Conservation (phyloP, 371 early-diverging fungal genomes). For the Lichtheimia ornata region DNA sequence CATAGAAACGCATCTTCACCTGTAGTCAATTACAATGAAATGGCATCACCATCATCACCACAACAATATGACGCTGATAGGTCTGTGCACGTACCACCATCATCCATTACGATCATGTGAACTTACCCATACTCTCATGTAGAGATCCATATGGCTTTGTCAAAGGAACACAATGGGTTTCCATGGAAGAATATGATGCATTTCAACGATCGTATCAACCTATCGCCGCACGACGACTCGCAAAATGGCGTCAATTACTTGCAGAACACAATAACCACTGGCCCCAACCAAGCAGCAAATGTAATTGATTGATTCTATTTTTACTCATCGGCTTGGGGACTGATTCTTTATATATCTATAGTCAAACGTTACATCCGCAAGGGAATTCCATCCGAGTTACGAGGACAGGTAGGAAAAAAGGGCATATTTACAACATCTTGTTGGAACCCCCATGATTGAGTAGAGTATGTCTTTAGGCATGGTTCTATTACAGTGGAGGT, state of each 20-base stretch:
- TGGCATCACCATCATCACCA: no score
- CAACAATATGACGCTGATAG: no score
- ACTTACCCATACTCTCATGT: no score
- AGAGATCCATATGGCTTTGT: conserved; percentile 72
- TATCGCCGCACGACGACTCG: conserved; percentile 55
- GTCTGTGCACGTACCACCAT: no score
- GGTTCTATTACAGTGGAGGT: conserved; percentile 87
- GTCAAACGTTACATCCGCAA: conserved; percentile 83
- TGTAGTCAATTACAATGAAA: no score
- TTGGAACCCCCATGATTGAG: background rate
- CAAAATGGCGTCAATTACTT: conserved; percentile 66
- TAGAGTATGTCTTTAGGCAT: conserved; percentile 46
- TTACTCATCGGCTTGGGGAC: background rate
- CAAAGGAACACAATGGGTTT: conserved; percentile 63
- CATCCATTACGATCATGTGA: no score
- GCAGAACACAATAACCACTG: conserved; percentile 56
- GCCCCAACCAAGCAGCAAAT: conserved; percentile 60
- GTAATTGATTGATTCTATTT: conserved; percentile 29
- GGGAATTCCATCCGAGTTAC: conserved; percentile 79
- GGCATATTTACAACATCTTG: background rate
- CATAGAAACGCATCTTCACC: no score
- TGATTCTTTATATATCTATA: conserved; percentile 10
- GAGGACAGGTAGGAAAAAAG: conserved; percentile 65
- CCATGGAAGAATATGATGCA: conserved; percentile 52
- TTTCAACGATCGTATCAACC: conserved; percentile 65